These are phyloP conservation scores for Iris macrosiphon DNA, from an alignment of 106 monocot genomes.

Conservation along the genomic window DNA sequence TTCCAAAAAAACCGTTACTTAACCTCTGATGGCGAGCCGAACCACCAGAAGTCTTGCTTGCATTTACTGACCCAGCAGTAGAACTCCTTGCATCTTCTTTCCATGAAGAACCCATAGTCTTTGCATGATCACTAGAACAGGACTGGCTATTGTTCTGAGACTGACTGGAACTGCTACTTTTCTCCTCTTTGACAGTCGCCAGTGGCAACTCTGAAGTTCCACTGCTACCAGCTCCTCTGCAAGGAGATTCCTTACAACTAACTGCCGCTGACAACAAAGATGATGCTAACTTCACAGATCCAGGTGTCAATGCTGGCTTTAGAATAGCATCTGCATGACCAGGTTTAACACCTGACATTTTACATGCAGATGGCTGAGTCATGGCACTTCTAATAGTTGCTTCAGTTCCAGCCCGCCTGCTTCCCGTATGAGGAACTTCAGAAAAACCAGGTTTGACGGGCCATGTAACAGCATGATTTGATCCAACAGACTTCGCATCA, in stretches of 20 bases:
- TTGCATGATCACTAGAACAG: conserved; percentile 62
- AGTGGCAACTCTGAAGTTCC: conserved; percentile 35
- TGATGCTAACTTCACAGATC: conserved; percentile 30
- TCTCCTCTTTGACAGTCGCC: conserved; percentile 59
- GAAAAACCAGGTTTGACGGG: conserved; percentile 43
- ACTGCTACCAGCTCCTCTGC: conserved; percentile 31
- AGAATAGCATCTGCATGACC: conserved; percentile 28
- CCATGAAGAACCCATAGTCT: conserved; percentile 34
- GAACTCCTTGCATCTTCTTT: conserved; percentile 82
- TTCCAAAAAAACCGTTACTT: conserved; percentile 48
- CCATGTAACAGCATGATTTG: conserved; percentile 40
- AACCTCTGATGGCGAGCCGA: conserved; percentile 59
- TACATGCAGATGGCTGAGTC: conserved; percentile 35
- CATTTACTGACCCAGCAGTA: conserved; percentile 48
- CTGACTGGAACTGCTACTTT: conserved; percentile 81
- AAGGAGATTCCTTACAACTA: conserved; percentile 31
- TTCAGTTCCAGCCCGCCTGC: conserved; percentile 27
- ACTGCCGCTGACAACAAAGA: conserved; percentile 7
- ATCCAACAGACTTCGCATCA: conserved; percentile 44
- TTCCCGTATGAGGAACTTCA: conserved; percentile 50
- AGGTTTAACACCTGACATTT: conserved; percentile 41
- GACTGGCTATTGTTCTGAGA: conserved; percentile 84
- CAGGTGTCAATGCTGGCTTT: conserved; percentile 17
- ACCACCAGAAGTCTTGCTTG: conserved; percentile 41
- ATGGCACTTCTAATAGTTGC: conserved; percentile 22